Evolutionary conservation across 164 flowering plant genomes (phyloP), one percentile per base, ranked within the genome.

Genomic region (Piper longum): DNA sequence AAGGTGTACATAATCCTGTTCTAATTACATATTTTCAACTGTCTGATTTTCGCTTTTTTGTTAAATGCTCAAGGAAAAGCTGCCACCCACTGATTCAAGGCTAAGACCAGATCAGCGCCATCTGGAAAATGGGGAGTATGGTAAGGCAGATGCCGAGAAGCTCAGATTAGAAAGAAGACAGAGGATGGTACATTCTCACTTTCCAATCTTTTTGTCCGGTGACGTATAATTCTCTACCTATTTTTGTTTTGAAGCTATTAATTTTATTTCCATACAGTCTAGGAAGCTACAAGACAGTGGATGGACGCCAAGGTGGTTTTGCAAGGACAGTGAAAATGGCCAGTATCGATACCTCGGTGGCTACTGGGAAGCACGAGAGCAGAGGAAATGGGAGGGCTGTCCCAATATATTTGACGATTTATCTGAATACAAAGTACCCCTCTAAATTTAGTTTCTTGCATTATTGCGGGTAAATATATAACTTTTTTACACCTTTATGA

Each of bases 61-160:
- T 81, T 82, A 65, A 74, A 76, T 79, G 80, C 79, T 84, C 74
- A 81, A 92, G 98, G 98, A 86, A 83, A 86, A 79, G 72, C 93
- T 92, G 43, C 98, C 98, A 5, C 96, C 96, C 36, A 87, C 95
- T 36, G 98, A 92, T 79, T 91, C 96, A 60, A 82, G 98, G 73
- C 87, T 86, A 17, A 80, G 98, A 76, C 98, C 98, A 52, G 98
- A 92, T 67, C 98, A 92, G 72, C 82, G 96, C 62, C 77, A 81
- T 81, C 78, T 92, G 43, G 98, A 92, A 75, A 89, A 89, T 72
- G 98, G 98, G 64, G 93, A 87, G 66, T 92, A 83, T 66, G 98
- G 85, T 61, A 87, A 76, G 74, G 96, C 98, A 56, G 83, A 92
- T 75, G 72, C 73, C 3, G 98, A 92, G 81, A 92, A 92, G 75